Evolutionary conservation across 2,329 filamentous ascomycete species (phyloP), one percentile per base, ranked within the genome.

Genomic region (Lasiodiplodia sp.): DNA sequence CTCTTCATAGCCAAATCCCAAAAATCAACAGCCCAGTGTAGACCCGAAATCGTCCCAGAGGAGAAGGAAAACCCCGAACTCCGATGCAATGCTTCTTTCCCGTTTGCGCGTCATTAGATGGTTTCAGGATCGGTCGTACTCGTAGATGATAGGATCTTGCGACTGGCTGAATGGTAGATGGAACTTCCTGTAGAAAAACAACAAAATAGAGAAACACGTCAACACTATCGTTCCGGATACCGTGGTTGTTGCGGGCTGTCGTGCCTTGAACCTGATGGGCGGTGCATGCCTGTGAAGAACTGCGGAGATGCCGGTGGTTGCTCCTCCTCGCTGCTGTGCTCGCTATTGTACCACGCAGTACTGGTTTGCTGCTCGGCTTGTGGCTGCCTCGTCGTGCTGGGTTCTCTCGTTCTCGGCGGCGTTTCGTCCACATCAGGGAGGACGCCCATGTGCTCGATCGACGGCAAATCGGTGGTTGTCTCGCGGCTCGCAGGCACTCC

Each of bases 221-320:
- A 62, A 62, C 40, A 25, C 5, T 34, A 28, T 28, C 18, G 34
- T 18, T 14, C 38, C 58, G 31, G 12, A 57, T 34, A 57, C 28
- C 58, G 47, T 49, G 23, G 25, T 62, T 62, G 58, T 49, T 62
- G 58, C 40, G 58, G 58, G 40, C 40, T 62, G 40, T 62, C 58
- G 40, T 62, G 58, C 58, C 58, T 62, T 62, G 58, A 62, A 34
- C 38, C 25, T 49, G 58, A 62, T 37, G 58, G 58, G 31, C 40
- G n/a, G n/a, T 62, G 58, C 40, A 16, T 62, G 18, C 25, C 40
- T 31, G 40, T n/a, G n/a, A 49, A 62, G 58, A 51, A 49, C 4
- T 51, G 25, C 28, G 58, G 58, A 31, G 40, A 37, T 40, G 40
- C 40, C 16, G 40, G 58, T 18, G 25, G 58, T 12, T 49, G 40